Evolutionary conservation across 2,329 filamentous ascomycete species (phyloP), one percentile per base, ranked within the genome.

Genomic region (Fusarium liriodendri): DNA sequence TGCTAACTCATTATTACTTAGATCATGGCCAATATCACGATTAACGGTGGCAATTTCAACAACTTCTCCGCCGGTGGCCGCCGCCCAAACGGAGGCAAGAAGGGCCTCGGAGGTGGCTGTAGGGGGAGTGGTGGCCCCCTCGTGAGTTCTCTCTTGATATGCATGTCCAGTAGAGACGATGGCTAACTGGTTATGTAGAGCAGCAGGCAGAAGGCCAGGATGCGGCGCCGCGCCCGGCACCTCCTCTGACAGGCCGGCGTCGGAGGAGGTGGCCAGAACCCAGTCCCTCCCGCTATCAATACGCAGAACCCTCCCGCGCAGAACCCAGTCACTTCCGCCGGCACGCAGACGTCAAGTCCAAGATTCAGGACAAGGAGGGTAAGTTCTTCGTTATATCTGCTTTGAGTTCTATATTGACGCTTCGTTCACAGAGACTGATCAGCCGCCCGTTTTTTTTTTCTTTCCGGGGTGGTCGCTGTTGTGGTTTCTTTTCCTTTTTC

Each of bases 351-450:
- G n/a, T n/a, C n/a, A n/a, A n/a, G n/a, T n/a, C n/a, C n/a, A 98
- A 99, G 92, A 91, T 91, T 81, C 89, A 92, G 95, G 97, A 98
- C 92, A 98, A 98, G 94, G 97, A 99, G 90, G 96, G 97, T 38
- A n/a, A 38, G 37, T n/a, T 38, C 16, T 38, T n/a, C 8, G 37
- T 38, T 38, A n/a, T 38, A 4, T 10, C 9, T n/a, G 37, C 37
- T 38, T 38, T 38, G 18, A 38, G 37, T 7, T 18, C 16, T 38
- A 8, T 38, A 38, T 16, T 38, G 37, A 38, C 18, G 37, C n/a
- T 38, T 38, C 8, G n/a, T 9, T n/a, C 37, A 38, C 14, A 35
- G 33, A 7, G 6, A 35, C 13, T 16, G 33, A 7, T 16, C 13
- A 14, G 14, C 6, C 13, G 16, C 33, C 13, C 16, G 33, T 35